These are phyloP conservation scores for Rhododendron kiyosumense DNA, from an alignment of 148 eudicot species.

Conservation along the genomic window DNA sequence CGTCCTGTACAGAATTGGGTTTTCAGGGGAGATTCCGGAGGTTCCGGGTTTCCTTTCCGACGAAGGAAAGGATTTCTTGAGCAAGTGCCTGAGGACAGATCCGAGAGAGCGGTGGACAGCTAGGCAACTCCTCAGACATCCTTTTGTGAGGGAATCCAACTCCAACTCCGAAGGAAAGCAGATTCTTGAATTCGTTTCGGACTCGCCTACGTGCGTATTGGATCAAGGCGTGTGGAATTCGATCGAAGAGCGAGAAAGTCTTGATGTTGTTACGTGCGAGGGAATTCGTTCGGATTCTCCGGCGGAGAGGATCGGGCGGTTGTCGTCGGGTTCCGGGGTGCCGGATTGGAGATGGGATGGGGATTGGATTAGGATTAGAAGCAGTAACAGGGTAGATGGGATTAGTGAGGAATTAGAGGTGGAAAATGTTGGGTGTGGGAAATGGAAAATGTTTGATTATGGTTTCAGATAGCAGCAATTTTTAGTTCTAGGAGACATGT, in stretches of 20 bases:
- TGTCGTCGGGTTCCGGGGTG: constrained; percentile 13
- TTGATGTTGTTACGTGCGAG: neutral
- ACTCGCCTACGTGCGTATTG: constrained; percentile 43
- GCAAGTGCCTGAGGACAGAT: constrained; percentile 41
- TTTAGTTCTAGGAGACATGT: neutral
- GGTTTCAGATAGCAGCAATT: neutral
- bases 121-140: constrained; percentile 37
- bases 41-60: constrained; percentile 33
- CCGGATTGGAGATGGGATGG: constrained; percentile 35
- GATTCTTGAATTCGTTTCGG: neutral
- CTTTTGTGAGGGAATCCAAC: constrained; percentile 23
- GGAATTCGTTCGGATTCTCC: constrained; percentile 14
- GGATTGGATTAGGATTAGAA: constrained; percentile 57
- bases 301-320: constrained; percentile 22
- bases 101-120: constrained; percentile 41
- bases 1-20: constrained; percentile 37
- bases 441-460: neutral
- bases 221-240: constrained; percentile 49
- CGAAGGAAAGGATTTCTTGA: constrained; percentile 41
- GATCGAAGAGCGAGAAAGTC: constrained; percentile 20
- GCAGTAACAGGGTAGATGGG: neutral
- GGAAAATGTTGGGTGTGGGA: neutral
- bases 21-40: constrained; percentile 36
- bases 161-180: neutral
- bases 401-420: neutral